A percentile compares a stretch with the other conserved stretches of the same genome.
Evolutionary conservation across 2,329 filamentous ascomycete species (phyloP).

Genomic region (Sclerotinia borealis): DNA sequence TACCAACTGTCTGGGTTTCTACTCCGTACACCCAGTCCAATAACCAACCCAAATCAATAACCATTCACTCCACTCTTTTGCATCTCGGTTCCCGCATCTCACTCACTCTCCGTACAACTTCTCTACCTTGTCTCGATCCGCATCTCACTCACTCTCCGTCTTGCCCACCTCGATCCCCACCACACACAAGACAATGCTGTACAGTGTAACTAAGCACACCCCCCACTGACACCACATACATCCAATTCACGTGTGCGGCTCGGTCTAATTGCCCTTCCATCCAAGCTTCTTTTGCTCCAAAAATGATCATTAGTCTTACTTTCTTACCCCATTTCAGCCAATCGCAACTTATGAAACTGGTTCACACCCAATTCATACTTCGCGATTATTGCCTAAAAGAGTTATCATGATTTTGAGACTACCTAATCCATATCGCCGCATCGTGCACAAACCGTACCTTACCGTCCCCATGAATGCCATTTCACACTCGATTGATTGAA

Average conservation of each 20-base stretch:
- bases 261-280: not conserved
- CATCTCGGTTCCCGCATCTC: not conserved
- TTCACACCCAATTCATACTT: constrained; percentile 4
- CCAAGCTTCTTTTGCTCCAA: not conserved
- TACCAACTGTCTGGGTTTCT: not conserved
- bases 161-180: not conserved
- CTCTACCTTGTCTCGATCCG: not conserved
- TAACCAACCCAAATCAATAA: not conserved
- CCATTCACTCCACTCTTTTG: not conserved
- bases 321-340: not conserved
- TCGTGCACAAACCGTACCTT: not conserved
- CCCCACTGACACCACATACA: too few species aligned
- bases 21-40: not conserved
- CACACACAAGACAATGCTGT: too few species aligned
- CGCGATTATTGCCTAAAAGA: constrained; percentile 10
- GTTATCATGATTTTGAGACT: not conserved
- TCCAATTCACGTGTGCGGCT: not conserved
- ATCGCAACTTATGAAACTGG: constrained; percentile 10
- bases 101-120: not conserved
- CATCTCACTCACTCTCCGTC: too few species aligned
- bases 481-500: not conserved
- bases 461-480: not conserved
- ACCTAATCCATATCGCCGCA: not conserved
- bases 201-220: too few species aligned
- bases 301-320: not conserved